Base-by-base conservation (phyloP, 2,329 filamentous ascomycete species). In the Diaporthe sp. region DNA sequence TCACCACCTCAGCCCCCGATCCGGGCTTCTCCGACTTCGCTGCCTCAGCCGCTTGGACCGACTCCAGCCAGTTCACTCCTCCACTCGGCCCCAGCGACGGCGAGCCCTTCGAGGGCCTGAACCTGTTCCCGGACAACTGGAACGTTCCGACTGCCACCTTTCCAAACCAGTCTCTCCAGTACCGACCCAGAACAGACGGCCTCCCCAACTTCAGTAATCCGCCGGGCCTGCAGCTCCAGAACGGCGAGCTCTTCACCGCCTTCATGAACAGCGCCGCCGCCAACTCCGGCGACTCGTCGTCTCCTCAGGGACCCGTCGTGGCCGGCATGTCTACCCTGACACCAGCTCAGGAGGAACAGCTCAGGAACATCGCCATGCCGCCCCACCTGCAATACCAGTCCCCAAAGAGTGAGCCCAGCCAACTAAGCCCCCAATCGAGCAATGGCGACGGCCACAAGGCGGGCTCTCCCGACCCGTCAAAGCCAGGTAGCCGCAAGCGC, bases 341-440 rank as follows among this genome's bases (percentile, higher is more conserved):
- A 49, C 87, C 88, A 44, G 90, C 90, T 34, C 88, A 92, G 81
- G 89, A 91, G 80, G 90, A 92, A 81, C 88, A 90, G 80, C 85
- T 93, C 63, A 89, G 88, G 78, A 90, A 87, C 77, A 92, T 92
- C 80, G 91, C 91, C 78, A 93, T 93, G 90, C 91, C 91, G 20
- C 85, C 88, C 34, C 89, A 91, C 78, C 86, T 92, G 25, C 89
- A 90, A 78, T 92, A 92, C 78, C 86, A 89, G 76, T 90, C 89
- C 53, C 90, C 90, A 42, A 88, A 87, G 82, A 91, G 89, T 81
- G 88, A 88, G 77, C 85, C 88, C 63, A 92, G 91, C 78, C 88
- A 88, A 77, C 84, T 88, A 60, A 92, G 91, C 78, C 90, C 91
- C 22, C 87, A 89, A 77, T 92, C 91, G 13, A 86, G 86, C 74